Percentiles rank a stretch among this genome's conserved stretches.
These are phyloP conservation scores for Hibiscus trionum DNA, from an alignment of 345 rosid genomes.

Conservation along the genomic window DNA sequence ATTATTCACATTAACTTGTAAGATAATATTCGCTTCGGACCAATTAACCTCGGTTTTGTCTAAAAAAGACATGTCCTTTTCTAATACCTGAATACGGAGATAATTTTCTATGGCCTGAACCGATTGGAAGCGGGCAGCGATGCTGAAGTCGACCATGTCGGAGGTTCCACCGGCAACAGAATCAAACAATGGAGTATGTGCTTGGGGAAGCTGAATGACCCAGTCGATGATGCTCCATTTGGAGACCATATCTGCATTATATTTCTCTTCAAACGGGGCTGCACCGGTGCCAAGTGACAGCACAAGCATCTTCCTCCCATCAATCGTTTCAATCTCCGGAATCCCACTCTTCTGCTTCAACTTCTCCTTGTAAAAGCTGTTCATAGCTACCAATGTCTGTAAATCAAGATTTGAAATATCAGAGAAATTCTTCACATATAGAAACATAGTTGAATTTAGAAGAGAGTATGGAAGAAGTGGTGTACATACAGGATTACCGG, in stretches of 20 bases:
- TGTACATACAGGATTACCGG: not conserved
- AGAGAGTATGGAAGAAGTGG: not conserved
- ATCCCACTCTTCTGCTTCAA: constrained; percentile 13
- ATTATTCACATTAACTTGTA: no score
- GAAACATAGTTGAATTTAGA: no score
- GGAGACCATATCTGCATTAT: constrained; percentile 23
- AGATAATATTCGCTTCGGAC: no score
- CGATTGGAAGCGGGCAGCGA: no score
- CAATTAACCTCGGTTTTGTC: no score
- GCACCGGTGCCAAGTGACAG: constrained; percentile 24
- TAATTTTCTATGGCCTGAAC: no score
- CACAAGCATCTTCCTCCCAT: no score
- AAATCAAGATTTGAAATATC: not conserved
- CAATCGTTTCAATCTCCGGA: constrained; percentile 19
- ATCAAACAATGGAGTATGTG: no score
- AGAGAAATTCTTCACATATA: not conserved
- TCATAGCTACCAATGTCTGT: constrained; percentile 47
- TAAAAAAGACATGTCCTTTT: no score
- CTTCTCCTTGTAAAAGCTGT: constrained; percentile 49
- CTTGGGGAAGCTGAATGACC: constrained; percentile 14
- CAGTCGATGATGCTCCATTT: constrained; percentile 37
- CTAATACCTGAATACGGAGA: no score
- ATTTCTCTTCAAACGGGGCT: constrained; percentile 23
- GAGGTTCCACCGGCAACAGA: no score
- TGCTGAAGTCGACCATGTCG: no score